Evolutionary conservation across 1,284 basidiomycete species (phyloP), one percentile per base, ranked within the genome.

Genomic region (Boletus semigastroideus): DNA sequence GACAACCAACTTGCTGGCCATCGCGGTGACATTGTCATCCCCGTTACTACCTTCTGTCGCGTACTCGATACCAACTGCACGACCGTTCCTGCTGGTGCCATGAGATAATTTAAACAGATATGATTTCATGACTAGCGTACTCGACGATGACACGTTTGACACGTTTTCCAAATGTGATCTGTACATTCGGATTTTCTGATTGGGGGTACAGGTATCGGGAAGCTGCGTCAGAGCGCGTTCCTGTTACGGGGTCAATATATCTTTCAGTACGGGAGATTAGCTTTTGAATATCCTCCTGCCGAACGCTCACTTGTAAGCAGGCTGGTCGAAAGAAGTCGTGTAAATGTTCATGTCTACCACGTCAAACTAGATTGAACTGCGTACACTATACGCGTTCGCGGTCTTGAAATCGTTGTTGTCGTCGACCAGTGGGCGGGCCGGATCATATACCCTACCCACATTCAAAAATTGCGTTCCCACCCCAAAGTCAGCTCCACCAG

Each of bases 121-220:
- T 42, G 10, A 6, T 28, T 5, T 30, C 13, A 13, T 9, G 14
- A 8, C 3, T 0, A 4, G 46, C 49, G 4, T 53, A 82, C 80
- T 82, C 73, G 49, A 82, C 72, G 19, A 81, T 57, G 33, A 81
- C 70, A 1, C 74, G 72, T 14, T 73, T 71, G 13, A 80, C 79
- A 2, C 73, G 69, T 44, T 71, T 73, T 8, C 70, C 68, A 11
- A 63, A 30, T 17, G n/a, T n/a, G n/a, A 82, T 69, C 7, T 63
- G 60, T 10, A 82, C 52, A 44, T 79, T 80, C 25, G 69, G 65
- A 48, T 74, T 74, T 19, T 66, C 57, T 1, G 63, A 54, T 46
- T 80, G 74, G 36, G 78, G 78, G 58, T 86, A 86, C 13, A 86
- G 66, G 54, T 79, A 84, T 56, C 75, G 52, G 56, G 84, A 81